Base-by-base conservation (phyloP, 805 yeast species). In the Lipomyces starkeyi region DNA sequence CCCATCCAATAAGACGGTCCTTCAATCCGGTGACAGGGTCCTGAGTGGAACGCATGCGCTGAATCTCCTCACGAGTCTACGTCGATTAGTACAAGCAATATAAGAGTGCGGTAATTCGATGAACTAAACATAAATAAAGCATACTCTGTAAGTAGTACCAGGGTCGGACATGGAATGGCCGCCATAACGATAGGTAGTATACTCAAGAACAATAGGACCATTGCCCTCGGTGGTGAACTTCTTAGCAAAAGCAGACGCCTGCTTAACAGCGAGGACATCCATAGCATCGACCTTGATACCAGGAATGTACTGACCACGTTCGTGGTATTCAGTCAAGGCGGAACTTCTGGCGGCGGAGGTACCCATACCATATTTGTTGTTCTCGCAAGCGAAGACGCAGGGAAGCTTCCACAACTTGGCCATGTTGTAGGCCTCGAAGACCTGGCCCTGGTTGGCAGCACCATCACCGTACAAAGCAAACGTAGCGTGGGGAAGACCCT, bases 131-230 rank as follows among this genome's bases (percentile, higher is more conserved):
- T 2, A 60, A 34, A 37, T 25, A 17, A 27, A 20, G 53, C 68
- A 20, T 58, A 65, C 68, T 88, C 99, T 91, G 89, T 95, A 95
- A 74, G 99, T 95, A 81, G 99, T 95, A 87, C 99, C 99, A 78
- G 99, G 99, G 84, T 95, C 99, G 75, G 98, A 94, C 98, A 95
- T 95, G 75, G 99, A 95, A 88, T 95, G 99, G 82, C 99, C 99
- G 85, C 98, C 98, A 81, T 95, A 95, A 87, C 99, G 91, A 85
- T 95, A 95, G 76, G 99, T 95, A 85, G 93, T 98, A 83, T 90
- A 95, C 86, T 95, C 99, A 75, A 95, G 79, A 64, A 95, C 97
- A 75, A 95, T 83, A 73, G 99, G 99, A 73, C 98, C 99, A 78
- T 94, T 93, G 78, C 97, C 97, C 70, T 88, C 83, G 71, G 90